Evolutionary conservation across 768 basidiomycete species (phyloP).

Genomic region (Serendipita indica): DNA sequence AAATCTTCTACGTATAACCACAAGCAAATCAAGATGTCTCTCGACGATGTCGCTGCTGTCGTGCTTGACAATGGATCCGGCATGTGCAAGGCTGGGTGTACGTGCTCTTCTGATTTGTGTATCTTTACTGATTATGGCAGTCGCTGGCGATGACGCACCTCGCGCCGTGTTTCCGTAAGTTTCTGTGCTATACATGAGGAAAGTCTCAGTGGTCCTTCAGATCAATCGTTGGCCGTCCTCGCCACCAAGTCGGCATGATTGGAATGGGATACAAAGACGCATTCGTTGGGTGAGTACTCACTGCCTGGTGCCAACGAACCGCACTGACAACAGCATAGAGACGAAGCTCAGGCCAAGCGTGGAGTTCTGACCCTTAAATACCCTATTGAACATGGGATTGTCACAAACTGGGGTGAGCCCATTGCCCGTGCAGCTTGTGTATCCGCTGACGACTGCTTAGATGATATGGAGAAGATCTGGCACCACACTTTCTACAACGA

Average conservation of each 20-base stretch:
- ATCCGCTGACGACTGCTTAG: conserved; percentile 30
- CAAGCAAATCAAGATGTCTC: neutral
- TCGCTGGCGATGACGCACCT: conserved; percentile 70
- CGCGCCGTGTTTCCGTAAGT: conserved; percentile 93
- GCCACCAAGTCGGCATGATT: conserved; percentile 92
- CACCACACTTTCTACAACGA: conserved; percentile 91
- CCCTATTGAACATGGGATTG: conserved; percentile 86
- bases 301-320: conserved; percentile 5
- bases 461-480: conserved; percentile 99
- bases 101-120: conserved; percentile 23
- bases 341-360: conserved; percentile 88
- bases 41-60: conserved; percentile 4
- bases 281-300: conserved; percentile 63
- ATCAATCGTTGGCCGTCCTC: conserved; percentile 88
- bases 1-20: neutral
- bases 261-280: conserved; percentile 96
- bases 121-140: conserved; percentile 13
- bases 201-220: conserved; percentile 22
- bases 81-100: conserved; percentile 99
- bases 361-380: conserved; percentile 89
- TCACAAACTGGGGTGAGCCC: conserved; percentile 72
- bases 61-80: conserved; percentile 92
- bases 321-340: conserved; percentile 30
- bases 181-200: neutral
- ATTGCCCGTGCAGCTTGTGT: conserved; percentile 31